Evolutionary conservation across 352 stramenopile genomes (phyloP).

Genomic region (Globisporangium abappressorium): DNA sequence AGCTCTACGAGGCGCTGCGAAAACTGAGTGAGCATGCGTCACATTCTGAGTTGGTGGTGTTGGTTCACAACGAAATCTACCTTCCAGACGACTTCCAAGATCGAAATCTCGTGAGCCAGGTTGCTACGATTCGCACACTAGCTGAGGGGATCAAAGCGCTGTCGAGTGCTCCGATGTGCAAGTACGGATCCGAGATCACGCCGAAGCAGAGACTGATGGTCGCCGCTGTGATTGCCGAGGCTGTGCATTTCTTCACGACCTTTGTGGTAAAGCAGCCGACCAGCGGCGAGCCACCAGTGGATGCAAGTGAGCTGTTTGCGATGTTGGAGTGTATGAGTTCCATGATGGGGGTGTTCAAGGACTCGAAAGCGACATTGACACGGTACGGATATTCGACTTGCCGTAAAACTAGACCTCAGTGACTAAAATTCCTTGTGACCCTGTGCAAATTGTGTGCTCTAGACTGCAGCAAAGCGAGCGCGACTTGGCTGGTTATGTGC

Average conservation of each 20-base stretch:
- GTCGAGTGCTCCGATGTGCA: constrained; percentile 1
- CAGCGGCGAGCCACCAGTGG: neutral
- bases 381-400: neutral
- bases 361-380: neutral
- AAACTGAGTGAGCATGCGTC: neutral
- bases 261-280: neutral
- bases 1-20: neutral
- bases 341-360: neutral
- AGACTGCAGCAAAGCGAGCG: neutral
- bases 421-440: no score
- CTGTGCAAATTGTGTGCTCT: no score
- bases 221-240: neutral
- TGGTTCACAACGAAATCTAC: neutral
- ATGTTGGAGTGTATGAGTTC: neutral
- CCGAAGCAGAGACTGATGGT: neutral
- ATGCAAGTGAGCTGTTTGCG: neutral
- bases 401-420: no score
- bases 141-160: neutral
- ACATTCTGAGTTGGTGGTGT: neutral
- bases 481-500: neutral
- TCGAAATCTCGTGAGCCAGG: neutral
- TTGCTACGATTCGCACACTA: neutral
- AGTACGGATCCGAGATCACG: neutral
- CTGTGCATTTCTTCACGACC: neutral
- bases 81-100: neutral